A percentile compares a stretch with the other conserved stretches of the same genome.
Conservation (phyloP, 2,329 filamentous ascomycete species). For the Trichoderma sp. region DNA sequence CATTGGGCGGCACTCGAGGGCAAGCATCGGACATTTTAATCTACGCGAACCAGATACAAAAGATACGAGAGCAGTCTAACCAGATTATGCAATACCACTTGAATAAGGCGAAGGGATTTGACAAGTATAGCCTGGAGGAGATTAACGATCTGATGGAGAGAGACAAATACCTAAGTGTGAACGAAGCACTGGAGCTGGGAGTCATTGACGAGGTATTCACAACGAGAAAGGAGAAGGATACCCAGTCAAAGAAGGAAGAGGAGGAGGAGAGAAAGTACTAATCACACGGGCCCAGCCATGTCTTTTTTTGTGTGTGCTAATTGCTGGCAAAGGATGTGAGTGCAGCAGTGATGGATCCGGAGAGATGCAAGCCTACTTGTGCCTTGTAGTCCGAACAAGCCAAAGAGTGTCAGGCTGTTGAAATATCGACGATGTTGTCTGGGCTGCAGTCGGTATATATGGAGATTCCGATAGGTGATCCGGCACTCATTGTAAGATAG, state of each 20-base stretch:
- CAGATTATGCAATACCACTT: conserved; percentile 85
- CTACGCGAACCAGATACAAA: conserved; percentile 93
- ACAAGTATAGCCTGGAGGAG: conserved; percentile 75
- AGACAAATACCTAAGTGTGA: conserved; percentile 87
- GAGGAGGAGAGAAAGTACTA: conserved; percentile 17
- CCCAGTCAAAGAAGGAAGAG: conserved; percentile 26
- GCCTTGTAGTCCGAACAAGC: not conserved
- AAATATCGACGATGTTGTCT: not conserved
- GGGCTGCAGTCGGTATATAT: not conserved
- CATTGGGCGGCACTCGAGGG: conserved; percentile 68
- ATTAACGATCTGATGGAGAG: conserved; percentile 96
- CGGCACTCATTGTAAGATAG: not conserved
- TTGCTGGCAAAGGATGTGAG: not conserved
- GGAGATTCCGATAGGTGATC: not conserved
- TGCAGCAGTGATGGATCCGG: not conserved
- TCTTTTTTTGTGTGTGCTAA: not conserved
- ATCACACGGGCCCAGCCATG: not conserved
- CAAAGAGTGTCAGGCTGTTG: not conserved
- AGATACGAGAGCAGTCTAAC: conserved; percentile 81
- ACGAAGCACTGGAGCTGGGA: conserved; percentile 84
- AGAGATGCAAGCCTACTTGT: not conserved
- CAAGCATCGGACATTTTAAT: conserved; percentile 84
- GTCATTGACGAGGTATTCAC: conserved; percentile 88
- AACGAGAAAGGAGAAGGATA: conserved; percentile 50
- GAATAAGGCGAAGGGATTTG: conserved; percentile 69